These are phyloP conservation scores for Cicer pinnatifidum DNA, from an alignment of 306 rosid genomes.

Conservation along the genomic window DNA sequence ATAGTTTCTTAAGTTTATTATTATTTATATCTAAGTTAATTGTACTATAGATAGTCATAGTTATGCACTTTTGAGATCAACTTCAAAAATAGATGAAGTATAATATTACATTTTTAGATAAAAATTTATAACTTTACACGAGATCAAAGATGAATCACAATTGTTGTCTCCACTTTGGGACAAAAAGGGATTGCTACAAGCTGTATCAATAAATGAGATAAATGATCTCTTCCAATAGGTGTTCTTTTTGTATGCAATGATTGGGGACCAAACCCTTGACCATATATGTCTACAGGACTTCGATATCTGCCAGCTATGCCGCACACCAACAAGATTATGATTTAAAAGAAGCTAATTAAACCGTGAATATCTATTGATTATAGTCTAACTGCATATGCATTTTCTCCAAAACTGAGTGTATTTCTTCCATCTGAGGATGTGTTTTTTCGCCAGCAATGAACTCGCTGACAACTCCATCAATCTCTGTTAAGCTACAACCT, in stretches of 20 bases:
- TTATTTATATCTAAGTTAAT: constrained; percentile 32
- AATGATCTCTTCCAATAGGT: no score
- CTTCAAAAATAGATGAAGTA: constrained; percentile 8
- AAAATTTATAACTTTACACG: background rate
- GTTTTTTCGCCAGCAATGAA: constrained; percentile 71
- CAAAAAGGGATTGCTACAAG: background rate
- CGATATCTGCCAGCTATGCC: no score
- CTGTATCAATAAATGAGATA: background rate
- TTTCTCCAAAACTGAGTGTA: constrained; percentile 58
- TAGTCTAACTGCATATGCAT: constrained; percentile 51
- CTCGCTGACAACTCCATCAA: constrained; percentile 60
- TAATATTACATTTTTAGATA: background rate
- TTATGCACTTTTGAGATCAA: constrained; percentile 5
- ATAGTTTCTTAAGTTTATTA: constrained; percentile 6
- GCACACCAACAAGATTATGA: no score
- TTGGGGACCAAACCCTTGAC: no score
- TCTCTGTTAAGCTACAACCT: constrained; percentile 78
- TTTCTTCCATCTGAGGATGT: constrained; percentile 56
- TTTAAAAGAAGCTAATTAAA: background rate
- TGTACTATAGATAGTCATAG: constrained; percentile 16
- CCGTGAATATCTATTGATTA: background rate
- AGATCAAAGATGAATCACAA: background rate
- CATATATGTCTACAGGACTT: no score
- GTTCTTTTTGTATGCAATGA: no score
- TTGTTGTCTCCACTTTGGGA: background rate